These are phyloP conservation scores for Syzygium jambos DNA, from an alignment of 345 rosid genomes.

Conservation along the genomic window DNA sequence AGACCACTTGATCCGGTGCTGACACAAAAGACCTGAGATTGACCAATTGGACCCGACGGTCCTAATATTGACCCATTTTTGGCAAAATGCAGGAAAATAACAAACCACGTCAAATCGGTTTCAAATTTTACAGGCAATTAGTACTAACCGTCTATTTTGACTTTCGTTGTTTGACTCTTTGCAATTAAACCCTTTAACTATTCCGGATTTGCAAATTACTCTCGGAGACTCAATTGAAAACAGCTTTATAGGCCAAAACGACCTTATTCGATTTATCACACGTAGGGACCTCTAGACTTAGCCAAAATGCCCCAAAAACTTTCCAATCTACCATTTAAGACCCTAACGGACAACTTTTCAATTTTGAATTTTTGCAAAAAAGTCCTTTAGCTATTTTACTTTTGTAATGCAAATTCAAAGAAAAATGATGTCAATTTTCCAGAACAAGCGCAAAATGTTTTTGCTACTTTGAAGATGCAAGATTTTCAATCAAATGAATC, in stretches of 20 bases:
- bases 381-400: neutral
- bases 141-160: no score
- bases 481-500: no score
- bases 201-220: neutral
- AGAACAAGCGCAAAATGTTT: no score
- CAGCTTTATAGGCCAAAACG: neutral
- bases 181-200: neutral
- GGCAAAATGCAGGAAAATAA: no score
- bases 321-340: neutral
- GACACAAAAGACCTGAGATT: neutral
- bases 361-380: neutral
- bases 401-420: neutral
- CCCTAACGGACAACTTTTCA: neutral
- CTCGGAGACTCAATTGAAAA: neutral
- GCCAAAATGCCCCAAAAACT: neutral
- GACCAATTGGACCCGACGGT: neutral
- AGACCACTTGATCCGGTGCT: neutral
- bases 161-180: neutral
- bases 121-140: no score
- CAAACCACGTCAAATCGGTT: neutral
- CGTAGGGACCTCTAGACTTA: neutral
- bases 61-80: neutral
- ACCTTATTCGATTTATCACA: neutral
- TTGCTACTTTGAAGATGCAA: no score
- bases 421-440: no score